These are phyloP conservation scores for Diutina catenulata DNA, from an alignment of 1,139 yeast genomes.

Conservation along the genomic window DNA sequence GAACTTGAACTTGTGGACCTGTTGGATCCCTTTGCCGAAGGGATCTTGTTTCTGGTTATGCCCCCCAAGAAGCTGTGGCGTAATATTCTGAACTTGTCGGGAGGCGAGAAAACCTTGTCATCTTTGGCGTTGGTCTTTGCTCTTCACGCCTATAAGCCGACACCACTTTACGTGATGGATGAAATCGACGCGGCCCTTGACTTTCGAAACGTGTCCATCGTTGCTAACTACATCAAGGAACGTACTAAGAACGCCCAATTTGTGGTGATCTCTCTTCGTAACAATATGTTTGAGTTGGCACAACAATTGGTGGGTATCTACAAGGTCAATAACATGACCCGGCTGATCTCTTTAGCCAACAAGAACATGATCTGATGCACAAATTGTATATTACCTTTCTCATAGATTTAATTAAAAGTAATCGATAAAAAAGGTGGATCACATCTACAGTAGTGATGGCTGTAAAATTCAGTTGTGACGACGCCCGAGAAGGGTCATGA, in stretches of 20 bases:
- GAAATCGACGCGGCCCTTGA: slow-evolving; percentile 99
- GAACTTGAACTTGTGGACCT: slow-evolving; percentile 93
- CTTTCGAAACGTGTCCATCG: slow-evolving; percentile 92
- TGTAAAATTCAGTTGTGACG: too few relatives aligned
- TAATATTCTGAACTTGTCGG: slow-evolving; percentile 87
- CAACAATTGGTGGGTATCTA: slow-evolving; percentile 91
- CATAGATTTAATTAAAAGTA: too few relatives aligned
- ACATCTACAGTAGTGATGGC: too few relatives aligned
- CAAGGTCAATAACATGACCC: slow-evolving; percentile 85
- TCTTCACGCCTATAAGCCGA: slow-evolving; percentile 89
- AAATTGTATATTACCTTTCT: too few relatives aligned
- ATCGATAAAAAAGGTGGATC: too few relatives aligned
- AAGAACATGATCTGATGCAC: slow-evolving; percentile 40
- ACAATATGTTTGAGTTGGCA: slow-evolving; percentile 96
- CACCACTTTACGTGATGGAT: slow-evolving; percentile 97
- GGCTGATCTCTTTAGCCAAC: slow-evolving; percentile 68
- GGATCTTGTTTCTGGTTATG: slow-evolving; percentile 94
- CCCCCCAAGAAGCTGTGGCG: slow-evolving; percentile 99
- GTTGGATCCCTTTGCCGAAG: slow-evolving; percentile 96
- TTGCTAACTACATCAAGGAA: slow-evolving; percentile 93
- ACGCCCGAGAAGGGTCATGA: too few relatives aligned
- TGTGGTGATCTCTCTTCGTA: slow-evolving; percentile 86
- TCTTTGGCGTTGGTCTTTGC: slow-evolving; percentile 96
- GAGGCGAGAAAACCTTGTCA: slow-evolving; percentile 95
- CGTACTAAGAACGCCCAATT: slow-evolving; percentile 95